Conservation (phyloP, 164 flowering plant species). For the Annona squamosa region DNA sequence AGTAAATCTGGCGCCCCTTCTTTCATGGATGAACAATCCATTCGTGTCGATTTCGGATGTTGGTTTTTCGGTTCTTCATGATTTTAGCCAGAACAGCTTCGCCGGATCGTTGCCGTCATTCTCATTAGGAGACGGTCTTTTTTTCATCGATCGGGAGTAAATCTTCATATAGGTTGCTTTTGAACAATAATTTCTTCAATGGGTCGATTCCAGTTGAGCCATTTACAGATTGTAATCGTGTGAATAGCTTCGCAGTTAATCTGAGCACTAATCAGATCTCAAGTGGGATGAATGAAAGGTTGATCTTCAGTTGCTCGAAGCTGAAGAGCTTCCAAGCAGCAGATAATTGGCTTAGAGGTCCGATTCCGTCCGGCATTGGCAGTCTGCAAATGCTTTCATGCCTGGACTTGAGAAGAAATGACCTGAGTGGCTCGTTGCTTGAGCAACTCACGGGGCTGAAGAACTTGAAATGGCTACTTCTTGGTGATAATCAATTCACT, state of each 20-base stretch:
- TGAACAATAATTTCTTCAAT: conserved; percentile 48
- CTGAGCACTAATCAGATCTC: conserved; percentile 46
- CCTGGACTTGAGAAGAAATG: conserved; percentile 51
- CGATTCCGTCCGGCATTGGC: conserved; percentile 32
- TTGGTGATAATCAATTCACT: conserved; percentile 44
- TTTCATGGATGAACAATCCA: conserved; percentile 17
- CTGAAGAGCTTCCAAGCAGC: conserved; percentile 48
- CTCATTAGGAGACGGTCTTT: conserved; percentile 26
- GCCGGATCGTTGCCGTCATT: conserved; percentile 38
- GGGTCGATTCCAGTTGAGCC: conserved; percentile 37
- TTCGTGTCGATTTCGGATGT: conserved; percentile 4
- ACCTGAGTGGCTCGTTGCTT: conserved; percentile 46
- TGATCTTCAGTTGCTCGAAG: conserved; percentile 32
- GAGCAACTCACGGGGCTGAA: conserved; percentile 34
- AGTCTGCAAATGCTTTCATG: conserved; percentile 31
- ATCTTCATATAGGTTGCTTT: conserved; percentile 31
- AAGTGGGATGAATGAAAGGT: conserved; percentile 22
- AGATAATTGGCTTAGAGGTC: conserved; percentile 44
- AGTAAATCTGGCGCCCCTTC: conserved; percentile 18
- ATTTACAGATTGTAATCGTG: conserved; percentile 29
- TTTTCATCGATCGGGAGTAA: conserved; percentile 11
- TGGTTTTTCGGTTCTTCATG: conserved; percentile 31
- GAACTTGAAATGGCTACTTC: conserved; percentile 33
- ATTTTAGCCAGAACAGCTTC: conserved; percentile 60
- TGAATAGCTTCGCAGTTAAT: conserved; percentile 37